These are phyloP conservation scores for Phytophthora agathidicida DNA, from an alignment of 352 stramenopile genomes.

Conservation along the genomic window DNA sequence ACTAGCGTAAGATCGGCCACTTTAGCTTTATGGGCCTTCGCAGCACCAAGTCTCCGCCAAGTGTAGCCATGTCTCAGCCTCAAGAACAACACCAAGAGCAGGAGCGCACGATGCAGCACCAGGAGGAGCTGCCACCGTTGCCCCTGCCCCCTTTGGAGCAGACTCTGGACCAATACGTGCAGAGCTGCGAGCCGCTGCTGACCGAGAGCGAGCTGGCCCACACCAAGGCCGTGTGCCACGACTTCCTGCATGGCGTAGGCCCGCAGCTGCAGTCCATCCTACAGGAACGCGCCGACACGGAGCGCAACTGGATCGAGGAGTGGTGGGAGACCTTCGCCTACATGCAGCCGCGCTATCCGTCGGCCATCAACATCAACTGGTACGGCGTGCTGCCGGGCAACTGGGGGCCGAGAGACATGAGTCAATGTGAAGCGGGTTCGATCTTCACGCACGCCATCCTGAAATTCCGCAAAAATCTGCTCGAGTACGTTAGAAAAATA, in stretches of 20 bases:
- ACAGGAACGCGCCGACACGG: slow-evolving; percentile 82
- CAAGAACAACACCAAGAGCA: slow-evolving; percentile 31
- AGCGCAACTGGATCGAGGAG: slow-evolving; percentile 92
- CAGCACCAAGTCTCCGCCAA: slow-evolving; percentile 19
- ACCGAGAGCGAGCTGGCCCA: slow-evolving; percentile 87
- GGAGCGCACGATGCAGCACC: slow-evolving; percentile 81
- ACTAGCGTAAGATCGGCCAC: slow-evolving; percentile 19
- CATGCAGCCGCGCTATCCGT: slow-evolving; percentile 93
- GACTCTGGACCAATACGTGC: slow-evolving; percentile 92
- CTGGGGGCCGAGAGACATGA: slow-evolving; percentile 92
- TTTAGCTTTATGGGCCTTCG: slow-evolving; percentile 37
- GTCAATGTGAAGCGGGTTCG: slow-evolving; percentile 87
- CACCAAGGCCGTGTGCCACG: slow-evolving; percentile 90
- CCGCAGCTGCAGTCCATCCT: slow-evolving; percentile 90
- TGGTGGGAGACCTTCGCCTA: slow-evolving; percentile 98
- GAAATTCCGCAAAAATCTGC: slow-evolving; percentile 93
- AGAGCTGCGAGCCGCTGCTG: slow-evolving; percentile 92
- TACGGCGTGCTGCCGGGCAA: slow-evolving; percentile 96
- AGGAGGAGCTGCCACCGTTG: slow-evolving; percentile 91
- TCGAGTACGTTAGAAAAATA: slow-evolving; percentile 58
- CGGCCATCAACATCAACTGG: slow-evolving; percentile 98
- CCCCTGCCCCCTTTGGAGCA: slow-evolving; percentile 94
- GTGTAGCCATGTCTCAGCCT: slow-evolving; percentile 20
- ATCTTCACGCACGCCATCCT: slow-evolving; percentile 87
- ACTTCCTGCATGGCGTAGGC: slow-evolving; percentile 90